These are phyloP conservation scores for Kwoniella europaea DNA, from an alignment of 768 basidiomycete species.

Conservation along the genomic window DNA sequence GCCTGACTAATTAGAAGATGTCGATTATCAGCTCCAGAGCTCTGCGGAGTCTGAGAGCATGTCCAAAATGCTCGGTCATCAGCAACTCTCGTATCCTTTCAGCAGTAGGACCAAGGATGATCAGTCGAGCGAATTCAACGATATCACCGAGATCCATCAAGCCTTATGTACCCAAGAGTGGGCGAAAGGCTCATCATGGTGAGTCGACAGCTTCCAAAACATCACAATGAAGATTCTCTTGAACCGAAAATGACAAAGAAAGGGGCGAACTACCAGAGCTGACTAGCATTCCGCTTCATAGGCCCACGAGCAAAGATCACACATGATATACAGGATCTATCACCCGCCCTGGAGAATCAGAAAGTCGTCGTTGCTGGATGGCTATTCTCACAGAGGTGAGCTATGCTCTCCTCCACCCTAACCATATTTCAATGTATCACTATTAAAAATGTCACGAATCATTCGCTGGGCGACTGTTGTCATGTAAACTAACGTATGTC, in stretches of 20 bases:
- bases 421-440: not conserved
- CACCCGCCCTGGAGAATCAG: constrained; percentile 63
- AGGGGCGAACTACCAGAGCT: too few relatives aligned
- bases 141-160: constrained; percentile 12
- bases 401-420: not conserved
- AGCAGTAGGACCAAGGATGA: not conserved
- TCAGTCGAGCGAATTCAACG: constrained; percentile 7
- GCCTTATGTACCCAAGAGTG: constrained; percentile 17
- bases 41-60: not conserved
- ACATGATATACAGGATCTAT: constrained; percentile 70
- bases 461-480: too few relatives aligned
- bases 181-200: constrained; percentile 36
- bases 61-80: constrained; percentile 5
- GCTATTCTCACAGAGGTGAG: constrained; percentile 80
- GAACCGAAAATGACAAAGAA: too few relatives aligned
- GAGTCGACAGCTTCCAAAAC: not conserved
- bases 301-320: constrained; percentile 59
- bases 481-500: too few relatives aligned
- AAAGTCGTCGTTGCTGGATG: constrained; percentile 78
- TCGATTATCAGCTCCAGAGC: constrained; percentile 4
- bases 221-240: too few relatives aligned
- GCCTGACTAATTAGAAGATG: not conserved
- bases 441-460: not conserved
- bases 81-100: not conserved
- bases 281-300: not conserved